Evolutionary conservation across 306 rosid genomes (phyloP), one percentile per base, ranked within the genome.

Genomic region (Mucuna pruriens): DNA sequence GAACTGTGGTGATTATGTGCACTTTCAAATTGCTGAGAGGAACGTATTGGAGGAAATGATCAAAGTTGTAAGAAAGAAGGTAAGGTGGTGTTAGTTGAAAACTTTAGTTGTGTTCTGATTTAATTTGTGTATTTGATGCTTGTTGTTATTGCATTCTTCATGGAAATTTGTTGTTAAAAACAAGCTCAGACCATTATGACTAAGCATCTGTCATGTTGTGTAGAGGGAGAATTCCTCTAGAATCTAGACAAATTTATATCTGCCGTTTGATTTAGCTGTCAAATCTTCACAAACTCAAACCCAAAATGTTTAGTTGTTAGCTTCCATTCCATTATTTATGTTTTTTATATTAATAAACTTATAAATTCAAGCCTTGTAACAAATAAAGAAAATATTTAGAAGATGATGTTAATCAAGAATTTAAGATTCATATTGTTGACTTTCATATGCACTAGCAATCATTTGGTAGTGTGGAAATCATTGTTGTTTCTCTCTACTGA

Each of bases 11-110:
- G 98, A 96, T 38, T 83, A 78, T 76, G 89, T 92, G 79, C 99
- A 96, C 86, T 89, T 86, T 73, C 99, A 96, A 88, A 94, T 96
- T 86, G 94, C 92, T 9, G 99, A 96, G 85, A 90, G 90, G 87
- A 89, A 90, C 80, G 17, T 96, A 75, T 79, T 96, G 72, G 99
- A 90, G 57, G 99, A 96, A 90, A 93, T 96, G 99, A 86, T 89
- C 75, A 96, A 96, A 90, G 88, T 93, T 36, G 96, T 96, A 71
- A 92, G 83, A 88, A 96, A 96, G 91, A 96, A 92, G 99, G 99
- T 93, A 85, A 78, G 90, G 63, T 62, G 70, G 77, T 45, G 22
- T 54, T 58, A 29, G 58, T 71, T 34, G 76, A 64, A 49, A 79
- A 65, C 9, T 23, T 73, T 2, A 29, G 20, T 54, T n/a, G 74